These are phyloP conservation scores for Poa annua DNA, from an alignment of 176 grass and related monocot species.

Conservation along the genomic window DNA sequence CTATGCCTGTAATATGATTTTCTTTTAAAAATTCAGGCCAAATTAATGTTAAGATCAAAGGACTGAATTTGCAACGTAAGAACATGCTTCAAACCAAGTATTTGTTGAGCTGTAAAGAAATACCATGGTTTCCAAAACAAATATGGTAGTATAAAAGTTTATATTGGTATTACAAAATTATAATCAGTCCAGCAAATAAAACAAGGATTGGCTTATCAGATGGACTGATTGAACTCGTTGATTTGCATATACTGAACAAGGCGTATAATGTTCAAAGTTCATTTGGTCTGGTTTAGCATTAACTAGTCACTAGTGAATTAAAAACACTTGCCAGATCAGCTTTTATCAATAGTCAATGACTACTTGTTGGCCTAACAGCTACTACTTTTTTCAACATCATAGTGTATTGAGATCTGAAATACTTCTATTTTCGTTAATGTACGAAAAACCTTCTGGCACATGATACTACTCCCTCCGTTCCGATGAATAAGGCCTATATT, in stretches of 20 bases:
- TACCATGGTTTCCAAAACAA: constrained; percentile 6
- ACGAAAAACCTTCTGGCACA: too few species aligned
- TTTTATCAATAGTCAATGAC: constrained; percentile 1
- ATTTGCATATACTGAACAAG: neutral
- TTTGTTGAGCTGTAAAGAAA: neutral
- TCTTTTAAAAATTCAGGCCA: neutral
- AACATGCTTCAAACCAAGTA: neutral
- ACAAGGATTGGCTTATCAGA: neutral
- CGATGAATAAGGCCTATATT: too few species aligned
- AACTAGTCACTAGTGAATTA: neutral
- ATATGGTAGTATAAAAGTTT: neutral
- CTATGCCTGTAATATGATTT: neutral
- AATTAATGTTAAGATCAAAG: neutral
- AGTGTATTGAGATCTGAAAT: neutral
- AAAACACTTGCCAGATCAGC: neutral
- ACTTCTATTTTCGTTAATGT: neutral
- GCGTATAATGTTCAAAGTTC: neutral
- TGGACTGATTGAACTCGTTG: neutral
- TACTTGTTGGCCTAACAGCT: constrained; percentile 25
- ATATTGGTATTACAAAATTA: neutral
- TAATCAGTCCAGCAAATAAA: constrained; percentile 6
- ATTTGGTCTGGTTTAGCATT: constrained; percentile 16
- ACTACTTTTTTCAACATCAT: constrained; percentile 16
- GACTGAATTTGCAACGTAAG: neutral
- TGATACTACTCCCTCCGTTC: too few species aligned